Evolutionary conservation across 306 rosid species (phyloP).

Genomic region (Lathyrus aphaca): DNA sequence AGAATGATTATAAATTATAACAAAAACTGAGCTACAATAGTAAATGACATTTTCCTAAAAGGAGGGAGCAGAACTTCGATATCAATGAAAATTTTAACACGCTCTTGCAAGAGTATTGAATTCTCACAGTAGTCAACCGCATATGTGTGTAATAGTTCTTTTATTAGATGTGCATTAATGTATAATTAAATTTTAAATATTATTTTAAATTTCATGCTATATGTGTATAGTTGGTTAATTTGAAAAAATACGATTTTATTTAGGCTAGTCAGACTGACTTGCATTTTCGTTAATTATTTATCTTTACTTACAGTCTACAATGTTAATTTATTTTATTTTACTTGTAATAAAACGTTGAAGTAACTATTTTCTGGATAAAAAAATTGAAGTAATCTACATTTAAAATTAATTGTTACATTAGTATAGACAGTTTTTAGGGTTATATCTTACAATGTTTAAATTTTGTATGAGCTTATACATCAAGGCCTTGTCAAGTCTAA

Average conservation of each 20-base stretch:
- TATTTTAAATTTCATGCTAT: neutral
- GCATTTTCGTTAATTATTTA: neutral
- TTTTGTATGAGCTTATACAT: neutral
- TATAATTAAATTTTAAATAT: neutral
- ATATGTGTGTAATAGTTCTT: neutral
- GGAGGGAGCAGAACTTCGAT: neutral
- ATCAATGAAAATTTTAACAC: neutral
- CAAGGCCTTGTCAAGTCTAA: constrained; percentile 7
- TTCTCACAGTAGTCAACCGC: neutral
- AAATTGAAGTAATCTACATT: neutral
- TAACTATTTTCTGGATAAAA: no score
- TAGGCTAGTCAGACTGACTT: neutral
- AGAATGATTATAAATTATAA: constrained; percentile 5
- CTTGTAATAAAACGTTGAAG: neutral
- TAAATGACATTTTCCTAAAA: neutral
- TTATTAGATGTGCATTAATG: neutral
- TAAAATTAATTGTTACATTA: constrained; percentile 4
- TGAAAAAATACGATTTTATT: neutral
- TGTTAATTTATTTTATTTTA: neutral
- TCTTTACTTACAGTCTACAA: neutral
- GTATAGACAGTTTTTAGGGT: neutral
- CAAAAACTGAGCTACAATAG: neutral
- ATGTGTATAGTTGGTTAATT: neutral
- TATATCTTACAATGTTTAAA: neutral
- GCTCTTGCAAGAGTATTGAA: constrained; percentile 6